Percentiles rank a stretch among this genome's conserved stretches.
phyloP scores from a whole-genome alignment of 345 rosid genomes.

The Aquilaria malaccensis region DNA sequence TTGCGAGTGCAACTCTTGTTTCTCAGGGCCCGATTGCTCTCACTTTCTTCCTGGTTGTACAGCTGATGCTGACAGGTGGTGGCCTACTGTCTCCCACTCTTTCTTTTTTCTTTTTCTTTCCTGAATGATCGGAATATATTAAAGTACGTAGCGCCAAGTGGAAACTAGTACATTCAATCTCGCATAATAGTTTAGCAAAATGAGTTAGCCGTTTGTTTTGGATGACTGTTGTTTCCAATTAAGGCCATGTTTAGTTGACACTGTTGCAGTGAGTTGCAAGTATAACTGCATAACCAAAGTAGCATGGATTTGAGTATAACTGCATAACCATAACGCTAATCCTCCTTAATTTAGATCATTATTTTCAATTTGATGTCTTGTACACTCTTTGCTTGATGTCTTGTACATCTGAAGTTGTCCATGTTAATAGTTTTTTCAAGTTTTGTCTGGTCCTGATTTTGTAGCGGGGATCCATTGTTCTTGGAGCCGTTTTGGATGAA shows the following conservation, averaged over 20 bases:
- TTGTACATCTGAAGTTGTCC: no score
- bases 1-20: constrained; percentile 68
- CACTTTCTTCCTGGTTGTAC: constrained; percentile 28
- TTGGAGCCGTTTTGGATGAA: constrained; percentile 51
- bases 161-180: background rate
- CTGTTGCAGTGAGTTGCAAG: no score
- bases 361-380: background rate
- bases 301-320: no score
- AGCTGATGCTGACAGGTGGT: constrained; percentile 44
- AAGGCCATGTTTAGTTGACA: no score
- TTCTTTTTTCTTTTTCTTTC: background rate
- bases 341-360: background rate
- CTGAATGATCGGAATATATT: background rate
- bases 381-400: no score
- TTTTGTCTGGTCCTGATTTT: background rate
- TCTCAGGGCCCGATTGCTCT: constrained; percentile 48
- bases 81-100: background rate
- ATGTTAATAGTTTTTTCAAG: no score
- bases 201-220: background rate
- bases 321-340: no score
- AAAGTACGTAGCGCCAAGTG: no score
- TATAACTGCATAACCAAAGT: no score
- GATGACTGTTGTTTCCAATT: background rate
- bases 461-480: constrained; percentile 54
- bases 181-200: background rate